Evolutionary conservation across 2,329 filamentous ascomycete species (phyloP).

Genomic region (Trichoderma breve): DNA sequence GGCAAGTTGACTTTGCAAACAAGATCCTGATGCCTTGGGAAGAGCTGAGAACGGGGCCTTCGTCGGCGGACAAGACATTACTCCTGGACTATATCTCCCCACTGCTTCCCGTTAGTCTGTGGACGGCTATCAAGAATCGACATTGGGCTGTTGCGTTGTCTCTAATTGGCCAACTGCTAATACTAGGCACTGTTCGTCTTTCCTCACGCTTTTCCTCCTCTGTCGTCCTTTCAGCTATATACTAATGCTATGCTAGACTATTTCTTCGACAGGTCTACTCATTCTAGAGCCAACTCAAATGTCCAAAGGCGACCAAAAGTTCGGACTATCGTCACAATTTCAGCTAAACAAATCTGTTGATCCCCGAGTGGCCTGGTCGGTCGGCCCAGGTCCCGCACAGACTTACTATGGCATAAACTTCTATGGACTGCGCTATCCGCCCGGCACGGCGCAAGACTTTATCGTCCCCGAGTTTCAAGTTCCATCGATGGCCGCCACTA

Average conservation of each 20-base stretch:
- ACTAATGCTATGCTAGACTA: neutral
- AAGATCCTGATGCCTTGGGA: slow-evolving; percentile 10
- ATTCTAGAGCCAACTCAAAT: slow-evolving; percentile 9
- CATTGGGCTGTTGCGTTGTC: slow-evolving; percentile 5
- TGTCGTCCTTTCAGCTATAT: neutral
- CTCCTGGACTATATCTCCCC: slow-evolving; percentile 17
- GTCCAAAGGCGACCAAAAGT: neutral
- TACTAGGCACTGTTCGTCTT: slow-evolving; percentile 8
- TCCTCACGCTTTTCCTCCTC: neutral
- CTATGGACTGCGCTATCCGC: neutral
- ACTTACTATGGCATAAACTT: slow-evolving; percentile 12
- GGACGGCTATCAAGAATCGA: slow-evolving; percentile 10
- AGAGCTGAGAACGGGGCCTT: neutral
- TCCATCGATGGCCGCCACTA: neutral
- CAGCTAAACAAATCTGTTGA: neutral
- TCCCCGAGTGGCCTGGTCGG: neutral
- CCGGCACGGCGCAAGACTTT: slow-evolving; percentile 1
- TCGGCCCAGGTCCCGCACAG: slow-evolving; percentile 5
- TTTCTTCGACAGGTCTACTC: slow-evolving; percentile 5
- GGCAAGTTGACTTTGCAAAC: slow-evolving; percentile 8
- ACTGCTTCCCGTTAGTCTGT: slow-evolving; percentile 1
- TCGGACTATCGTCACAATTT: neutral
- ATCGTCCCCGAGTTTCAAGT: neutral
- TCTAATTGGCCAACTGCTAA: neutral
- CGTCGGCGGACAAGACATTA: slow-evolving; percentile 11